Base-by-base conservation (phyloP, 768 basidiomycete species). In the Obba rivulosa region DNA sequence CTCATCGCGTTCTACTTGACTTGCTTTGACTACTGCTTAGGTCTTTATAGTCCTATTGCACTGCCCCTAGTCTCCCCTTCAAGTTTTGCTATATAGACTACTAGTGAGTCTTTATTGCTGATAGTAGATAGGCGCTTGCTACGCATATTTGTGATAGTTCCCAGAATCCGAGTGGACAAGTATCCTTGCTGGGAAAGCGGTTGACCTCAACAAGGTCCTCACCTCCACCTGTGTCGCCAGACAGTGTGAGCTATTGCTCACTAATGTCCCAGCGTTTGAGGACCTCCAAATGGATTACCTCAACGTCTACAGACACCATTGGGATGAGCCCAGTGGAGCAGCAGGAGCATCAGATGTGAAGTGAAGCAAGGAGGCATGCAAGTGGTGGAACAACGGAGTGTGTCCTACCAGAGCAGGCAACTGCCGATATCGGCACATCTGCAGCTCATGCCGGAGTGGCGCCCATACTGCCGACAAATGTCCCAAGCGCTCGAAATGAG, bases 161-260 rank as follows among this genome's bases (percentile, higher is more conserved):
- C 62, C 61, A 0, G 43, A 55, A 22, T 21, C 43, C 0, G 59
- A 64, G 24, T 67, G 64, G 64, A 48, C 58, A 1, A 51, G 55
- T 45, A 58, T 68, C 45, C 18, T 67, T 24, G 13, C 43, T 16
- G 63, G 63, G 2, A 34, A 51, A 11, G 18, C 55, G 7, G 51
- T 69, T 51, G 55, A 68, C 46, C 58, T 69, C 49, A 57, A 69
- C 46, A 31, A 22, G 9, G 52, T 69, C 43, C 41, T 64, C 49
- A 44, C 58, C 4, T 23, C 43, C 8, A 34, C 55, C 45, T 52
- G 35, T 2, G 61, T 66, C 18, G 57, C 46, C 20, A 52, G 57
- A 4, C 49, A 56, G 21, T 52, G 46, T 18, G 9, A 40, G 1
- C 21, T 52, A 1, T 41, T 50, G 8, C 62, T 66, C 56, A 48